phyloP scores from a whole-genome alignment of 176 grass and related monocot genomes.

The barley (Hordeum vulgare) region MorexV3_pseudomolecules_assembly NC_058521.1:17340200-17340699 shows the following conservation, averaged over 20 bases:
- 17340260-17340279: conserved; percentile 89
- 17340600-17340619: conserved; percentile 97
- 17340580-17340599: conserved; percentile 81
- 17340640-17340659: conserved; percentile 97
- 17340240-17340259: conserved; percentile 68
- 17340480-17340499: conserved; percentile 93
- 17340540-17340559: conserved; percentile 86
- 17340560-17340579: conserved; percentile 78
- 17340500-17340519: conserved; percentile 69
- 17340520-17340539: conserved; percentile 77
- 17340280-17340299: conserved; percentile 85
- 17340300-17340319: conserved; percentile 78
- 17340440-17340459: conserved; percentile 75
- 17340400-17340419: conserved; percentile 71
- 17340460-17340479: conserved; percentile 74
- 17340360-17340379: conserved; percentile 47
- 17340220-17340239: conserved; percentile 74
- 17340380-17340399: conserved; percentile 73
- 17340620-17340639: conserved; percentile 89
- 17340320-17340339: conserved; percentile 70
- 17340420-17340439: conserved; percentile 79
- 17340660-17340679: conserved; percentile 99
- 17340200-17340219: conserved; percentile 89
- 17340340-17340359: conserved; percentile 65
- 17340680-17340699: conserved; percentile 84